These are phyloP conservation scores for Penicillium fuscoglaucum DNA, from an alignment of 2,329 filamentous ascomycete genomes.

Conservation along the genomic window DNA sequence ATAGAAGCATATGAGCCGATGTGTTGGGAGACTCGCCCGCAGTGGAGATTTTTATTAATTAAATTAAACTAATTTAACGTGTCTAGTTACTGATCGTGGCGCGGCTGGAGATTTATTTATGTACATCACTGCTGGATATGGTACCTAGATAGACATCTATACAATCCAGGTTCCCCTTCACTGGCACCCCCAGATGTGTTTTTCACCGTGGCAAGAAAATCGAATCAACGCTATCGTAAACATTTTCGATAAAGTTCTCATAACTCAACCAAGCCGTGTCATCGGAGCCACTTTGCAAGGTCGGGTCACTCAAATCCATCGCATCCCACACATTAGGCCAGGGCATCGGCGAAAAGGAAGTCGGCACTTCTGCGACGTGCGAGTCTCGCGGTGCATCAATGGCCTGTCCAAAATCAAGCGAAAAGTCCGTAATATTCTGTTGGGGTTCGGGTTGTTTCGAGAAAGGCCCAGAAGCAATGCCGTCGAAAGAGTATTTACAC, in stretches of 20 bases:
- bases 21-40: neutral
- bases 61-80: neutral
- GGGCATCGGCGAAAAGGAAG: slow-evolving; percentile 4
- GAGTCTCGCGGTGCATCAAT: neutral
- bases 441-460: neutral
- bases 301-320: slow-evolving; percentile 21
- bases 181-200: neutral
- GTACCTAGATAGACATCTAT: neutral
- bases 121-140: neutral
- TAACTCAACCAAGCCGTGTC: slow-evolving; percentile 32
- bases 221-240: slow-evolving; percentile 27
- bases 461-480: neutral
- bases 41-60: neutral
- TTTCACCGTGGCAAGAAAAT: slow-evolving; percentile 20
- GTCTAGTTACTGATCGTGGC: neutral
- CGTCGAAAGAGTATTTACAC: neutral
- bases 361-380: neutral
- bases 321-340: slow-evolving; percentile 31
- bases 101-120: neutral
- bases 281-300: slow-evolving; percentile 7
- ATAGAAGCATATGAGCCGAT: neutral
- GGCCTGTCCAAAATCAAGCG: neutral
- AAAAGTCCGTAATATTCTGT: neutral
- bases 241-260: slow-evolving; percentile 31
- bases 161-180: neutral